A percentile compares a stretch with the other conserved stretches of the same genome.
These are phyloP conservation scores for Populus hybrid DNA, from an alignment of 441 rosid genomes.

Conservation along the genomic window DNA sequence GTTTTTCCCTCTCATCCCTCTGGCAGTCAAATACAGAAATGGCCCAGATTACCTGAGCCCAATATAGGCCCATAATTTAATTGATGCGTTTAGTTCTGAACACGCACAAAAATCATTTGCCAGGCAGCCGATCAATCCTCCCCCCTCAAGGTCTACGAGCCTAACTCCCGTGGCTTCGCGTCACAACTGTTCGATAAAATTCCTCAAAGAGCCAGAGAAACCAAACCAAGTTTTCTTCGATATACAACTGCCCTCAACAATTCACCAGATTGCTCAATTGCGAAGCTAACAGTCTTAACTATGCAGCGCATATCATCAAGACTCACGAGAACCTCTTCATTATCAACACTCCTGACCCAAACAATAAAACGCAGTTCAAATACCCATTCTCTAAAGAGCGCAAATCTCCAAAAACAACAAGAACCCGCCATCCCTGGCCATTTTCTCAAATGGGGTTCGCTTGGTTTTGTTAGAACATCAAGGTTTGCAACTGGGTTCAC, in stretches of 20 bases:
- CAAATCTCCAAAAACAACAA: conserved; percentile 15
- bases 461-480: conserved; percentile 64
- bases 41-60: background rate
- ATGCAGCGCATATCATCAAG: conserved; percentile 42
- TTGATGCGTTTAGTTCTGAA: background rate
- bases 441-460: conserved; percentile 52
- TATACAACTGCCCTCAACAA: background rate
- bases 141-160: background rate
- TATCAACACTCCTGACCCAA: conserved; percentile 19
- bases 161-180: background rate
- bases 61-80: background rate
- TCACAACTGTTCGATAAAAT: conserved; percentile 26
- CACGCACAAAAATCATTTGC: background rate
- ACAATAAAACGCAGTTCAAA: conserved; percentile 33
- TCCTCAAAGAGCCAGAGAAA: conserved; percentile 6
- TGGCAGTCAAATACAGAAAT: too few species aligned
- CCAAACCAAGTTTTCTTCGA: background rate
- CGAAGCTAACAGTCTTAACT: background rate
- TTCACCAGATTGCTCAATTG: background rate
- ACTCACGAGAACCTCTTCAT: conserved; percentile 13
- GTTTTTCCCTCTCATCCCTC: too few species aligned
- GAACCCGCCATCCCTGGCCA: conserved; percentile 48
- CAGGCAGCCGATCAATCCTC: background rate
- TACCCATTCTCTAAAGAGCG: conserved; percentile 26
- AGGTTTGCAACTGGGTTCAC: conserved; percentile 74